Evolutionary conservation across 2,329 filamentous ascomycete species (phyloP).

Genomic region (Alternaria novae-zelandiae): DNA sequence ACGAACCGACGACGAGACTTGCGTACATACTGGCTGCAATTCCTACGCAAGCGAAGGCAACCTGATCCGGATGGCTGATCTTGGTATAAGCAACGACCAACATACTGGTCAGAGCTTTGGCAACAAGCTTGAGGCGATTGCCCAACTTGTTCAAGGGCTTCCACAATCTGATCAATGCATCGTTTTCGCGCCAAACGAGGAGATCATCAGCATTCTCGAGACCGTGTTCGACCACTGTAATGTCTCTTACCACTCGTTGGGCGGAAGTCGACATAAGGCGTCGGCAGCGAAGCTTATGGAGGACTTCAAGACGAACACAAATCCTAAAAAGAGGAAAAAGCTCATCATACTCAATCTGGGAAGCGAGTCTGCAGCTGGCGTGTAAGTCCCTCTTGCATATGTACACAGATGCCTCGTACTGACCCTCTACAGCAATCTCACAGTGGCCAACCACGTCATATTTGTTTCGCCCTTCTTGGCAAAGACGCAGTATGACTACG

Average conservation of each 20-base stretch:
- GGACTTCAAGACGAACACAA: slow-evolving; percentile 35
- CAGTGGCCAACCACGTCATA: slow-evolving; percentile 68
- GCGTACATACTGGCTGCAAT: slow-evolving; percentile 29
- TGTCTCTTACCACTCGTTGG: slow-evolving; percentile 23
- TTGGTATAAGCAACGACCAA: background rate
- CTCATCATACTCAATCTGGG: slow-evolving; percentile 65
- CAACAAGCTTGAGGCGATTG: slow-evolving; percentile 33
- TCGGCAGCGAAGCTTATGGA: slow-evolving; percentile 30
- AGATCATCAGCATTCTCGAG: slow-evolving; percentile 23
- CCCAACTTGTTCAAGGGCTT: slow-evolving; percentile 10
- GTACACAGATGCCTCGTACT: background rate
- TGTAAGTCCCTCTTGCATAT: slow-evolving; percentile 52
- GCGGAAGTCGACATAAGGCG: slow-evolving; percentile 9
- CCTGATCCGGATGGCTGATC: slow-evolving; percentile 28
- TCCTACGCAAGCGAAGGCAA: slow-evolving; percentile 19
- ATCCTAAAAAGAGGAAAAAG: slow-evolving; percentile 43
- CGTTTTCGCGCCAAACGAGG: slow-evolving; percentile 34
- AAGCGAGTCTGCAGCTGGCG: slow-evolving; percentile 64
- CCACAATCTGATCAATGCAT: slow-evolving; percentile 30
- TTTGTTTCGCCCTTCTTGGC: slow-evolving; percentile 65
- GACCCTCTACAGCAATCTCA: slow-evolving; percentile 59
- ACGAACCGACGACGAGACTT: slow-evolving; percentile 30
- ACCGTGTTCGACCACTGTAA: slow-evolving; percentile 20
- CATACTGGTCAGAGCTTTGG: slow-evolving; percentile 28
- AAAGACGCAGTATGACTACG: slow-evolving; percentile 60